Evolutionary conservation across 192 early-diverging fungal genomes (phyloP), one percentile per base, ranked within the genome.

Genomic region (Coemansia sp.): DNA sequence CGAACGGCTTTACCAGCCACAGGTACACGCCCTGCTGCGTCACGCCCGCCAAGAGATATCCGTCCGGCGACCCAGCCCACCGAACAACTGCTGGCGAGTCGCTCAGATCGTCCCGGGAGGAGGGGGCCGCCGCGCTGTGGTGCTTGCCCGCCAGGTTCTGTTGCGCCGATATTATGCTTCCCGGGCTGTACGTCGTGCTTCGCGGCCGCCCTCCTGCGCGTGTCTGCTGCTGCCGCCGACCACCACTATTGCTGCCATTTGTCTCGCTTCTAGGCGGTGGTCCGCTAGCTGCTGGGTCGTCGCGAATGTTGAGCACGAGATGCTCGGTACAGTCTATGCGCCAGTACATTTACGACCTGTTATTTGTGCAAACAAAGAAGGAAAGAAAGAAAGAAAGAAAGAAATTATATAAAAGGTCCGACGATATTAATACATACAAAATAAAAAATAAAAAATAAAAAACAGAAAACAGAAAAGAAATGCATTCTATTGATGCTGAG

Each of bases 331-430:
- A 74, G 51, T 74, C 64, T 31, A 81, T 71, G 49, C 78, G 68
- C 78, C 78, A 81, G 69, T 81, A 81, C 78, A 81, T 81, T 68
- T 19, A 7, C n/a, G n/a, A n/a, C n/a, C n/a, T n/a, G n/a, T n/a
- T n/a, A n/a, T n/a, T n/a, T n/a, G n/a, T n/a, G n/a, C n/a, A n/a
- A n/a, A n/a, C n/a, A n/a, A n/a, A n/a, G n/a, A n/a, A n/a, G n/a
- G n/a, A n/a, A n/a, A n/a, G n/a, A 6, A n/a, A n/a, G n/a, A n/a
- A n/a, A n/a, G n/a, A n/a, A n/a, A n/a, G n/a, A n/a, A n/a, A n/a
- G n/a, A n/a, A n/a, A n/a, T n/a, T n/a, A n/a, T n/a, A n/a, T n/a
- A 19, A 59, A 20, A 51, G 31, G 27, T 22, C 9, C 39, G 19
- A 62, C 1, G 61, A 6, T 62, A 70, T 60, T 41, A 62, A 42